Percentiles rank a stretch among this genome's conserved stretches.
Evolutionary conservation across 179 eudicot genomes (phyloP).

Genomic region (Beta corolliflora): DNA sequence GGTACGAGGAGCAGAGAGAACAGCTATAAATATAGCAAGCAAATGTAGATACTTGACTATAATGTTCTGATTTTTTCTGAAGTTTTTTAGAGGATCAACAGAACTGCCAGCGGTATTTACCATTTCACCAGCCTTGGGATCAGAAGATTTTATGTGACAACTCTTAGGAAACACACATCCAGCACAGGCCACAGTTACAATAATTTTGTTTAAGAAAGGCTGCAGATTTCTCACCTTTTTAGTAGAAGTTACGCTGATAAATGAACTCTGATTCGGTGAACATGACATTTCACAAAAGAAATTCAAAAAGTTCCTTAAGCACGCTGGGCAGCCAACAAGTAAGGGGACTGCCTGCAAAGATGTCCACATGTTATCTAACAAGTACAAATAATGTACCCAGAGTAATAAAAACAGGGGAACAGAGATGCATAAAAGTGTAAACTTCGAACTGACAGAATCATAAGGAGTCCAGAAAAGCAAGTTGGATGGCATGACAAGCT

Average conservation of each 20-base stretch:
- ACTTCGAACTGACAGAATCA: not conserved
- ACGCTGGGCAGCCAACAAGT: conserved; percentile 99
- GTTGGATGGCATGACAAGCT: not conserved
- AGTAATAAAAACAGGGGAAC: not conserved
- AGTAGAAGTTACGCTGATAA: conserved; percentile 79
- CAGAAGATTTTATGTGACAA: not conserved
- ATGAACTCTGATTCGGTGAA: conserved; percentile 95
- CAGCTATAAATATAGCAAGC: not conserved
- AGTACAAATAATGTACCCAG: not conserved
- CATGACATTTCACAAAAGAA: conserved; percentile 97
- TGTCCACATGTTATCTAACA: conserved; percentile 15
- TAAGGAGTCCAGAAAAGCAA: not conserved
- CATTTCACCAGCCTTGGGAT: conserved; percentile 5
- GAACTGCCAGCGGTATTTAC: not conserved
- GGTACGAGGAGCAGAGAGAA: not conserved
- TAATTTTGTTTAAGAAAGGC: conserved; percentile 1
- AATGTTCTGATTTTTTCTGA: not conserved
- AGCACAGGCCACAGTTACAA: not conserved
- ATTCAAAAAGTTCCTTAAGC: conserved; percentile 94
- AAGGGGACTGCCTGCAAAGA: conserved; percentile 87
- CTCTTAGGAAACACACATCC: not conserved
- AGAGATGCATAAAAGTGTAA: not conserved
- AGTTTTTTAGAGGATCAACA: not conserved
- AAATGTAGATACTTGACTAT: not conserved
- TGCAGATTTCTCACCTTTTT: conserved; percentile 60